Conservation (phyloP, 768 basidiomycete genomes). For the Tephrocybe sp. region DNA sequence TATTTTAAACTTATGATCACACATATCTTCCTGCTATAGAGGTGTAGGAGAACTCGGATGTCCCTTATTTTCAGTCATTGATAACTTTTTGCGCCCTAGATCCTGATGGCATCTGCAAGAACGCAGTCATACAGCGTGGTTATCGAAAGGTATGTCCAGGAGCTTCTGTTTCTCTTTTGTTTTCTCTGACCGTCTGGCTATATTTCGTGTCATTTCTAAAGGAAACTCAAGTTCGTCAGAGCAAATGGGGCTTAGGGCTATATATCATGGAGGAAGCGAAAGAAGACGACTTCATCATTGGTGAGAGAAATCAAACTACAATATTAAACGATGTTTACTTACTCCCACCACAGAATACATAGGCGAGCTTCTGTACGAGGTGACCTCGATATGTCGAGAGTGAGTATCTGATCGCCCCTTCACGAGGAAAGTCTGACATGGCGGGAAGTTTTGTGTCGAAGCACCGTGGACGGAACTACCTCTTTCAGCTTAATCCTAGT, state of each 20-base stretch:
- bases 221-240: conserved; percentile 42
- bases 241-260: conserved; percentile 54
- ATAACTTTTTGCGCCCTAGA: conserved; percentile 20
- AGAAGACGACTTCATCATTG: conserved; percentile 48
- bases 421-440: not conserved
- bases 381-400: conserved; percentile 52
- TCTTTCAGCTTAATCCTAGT: conserved; percentile 51
- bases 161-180: not conserved
- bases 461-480: conserved; percentile 59
- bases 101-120: conserved; percentile 38
- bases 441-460: conserved; percentile 38
- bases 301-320: conserved; percentile 24
- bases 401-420: conserved; percentile 27
- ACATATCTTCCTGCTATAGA: conserved; percentile 14
- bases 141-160: conserved; percentile 37
- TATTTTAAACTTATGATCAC: not conserved
- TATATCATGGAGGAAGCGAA: conserved; percentile 46
- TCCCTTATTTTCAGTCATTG: not conserved
- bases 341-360: conserved; percentile 51
- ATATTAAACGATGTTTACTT: not conserved
- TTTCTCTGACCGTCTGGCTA: not conserved
- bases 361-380: conserved; percentile 58
- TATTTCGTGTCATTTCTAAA: conserved; percentile 19
- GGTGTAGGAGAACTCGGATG: too few relatives aligned
- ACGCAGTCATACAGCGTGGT: conserved; percentile 49